These are phyloP conservation scores for Prunus fruticosa DNA, from an alignment of 306 rosid genomes.

Conservation along the genomic window DNA sequence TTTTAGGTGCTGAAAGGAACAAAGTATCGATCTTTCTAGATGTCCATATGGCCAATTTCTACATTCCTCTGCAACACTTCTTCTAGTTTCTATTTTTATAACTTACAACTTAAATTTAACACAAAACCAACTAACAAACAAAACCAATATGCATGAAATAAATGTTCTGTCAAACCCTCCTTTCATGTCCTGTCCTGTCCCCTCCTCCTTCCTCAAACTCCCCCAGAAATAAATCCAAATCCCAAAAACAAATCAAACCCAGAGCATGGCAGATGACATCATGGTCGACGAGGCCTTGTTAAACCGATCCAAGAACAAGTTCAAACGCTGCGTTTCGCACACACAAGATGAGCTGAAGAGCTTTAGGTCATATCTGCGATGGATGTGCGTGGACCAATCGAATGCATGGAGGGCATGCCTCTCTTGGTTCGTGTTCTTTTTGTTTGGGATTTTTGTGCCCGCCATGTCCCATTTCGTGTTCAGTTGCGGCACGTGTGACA, in stretches of 20 bases:
- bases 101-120: too few relatives aligned
- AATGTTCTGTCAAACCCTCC: too few relatives aligned
- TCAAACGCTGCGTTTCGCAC: slow-evolving; percentile 45
- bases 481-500: slow-evolving; percentile 64
- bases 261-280: slow-evolving; percentile 19
- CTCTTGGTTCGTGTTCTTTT: slow-evolving; percentile 67
- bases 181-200: too few relatives aligned
- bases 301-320: slow-evolving; percentile 7
- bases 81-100: too few relatives aligned
- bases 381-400: slow-evolving; percentile 98
- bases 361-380: slow-evolving; percentile 71
- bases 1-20: too few relatives aligned
- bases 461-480: slow-evolving; percentile 59
- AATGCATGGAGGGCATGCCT: slow-evolving; percentile 44
- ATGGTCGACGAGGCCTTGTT: slow-evolving; percentile 28
- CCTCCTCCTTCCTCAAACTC: too few relatives aligned
- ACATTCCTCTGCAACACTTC: too few relatives aligned
- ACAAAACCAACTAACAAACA: too few relatives aligned
- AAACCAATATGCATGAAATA: too few relatives aligned
- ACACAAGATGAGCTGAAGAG: slow-evolving; percentile 63
- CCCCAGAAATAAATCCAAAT: too few relatives aligned
- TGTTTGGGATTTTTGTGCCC: slow-evolving; percentile 59
- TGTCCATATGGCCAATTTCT: too few relatives aligned
- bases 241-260: neutral
- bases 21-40: too few relatives aligned